Evolutionary conservation across 1,284 basidiomycete species (phyloP).

Genomic region (Ustilago curta): DNA sequence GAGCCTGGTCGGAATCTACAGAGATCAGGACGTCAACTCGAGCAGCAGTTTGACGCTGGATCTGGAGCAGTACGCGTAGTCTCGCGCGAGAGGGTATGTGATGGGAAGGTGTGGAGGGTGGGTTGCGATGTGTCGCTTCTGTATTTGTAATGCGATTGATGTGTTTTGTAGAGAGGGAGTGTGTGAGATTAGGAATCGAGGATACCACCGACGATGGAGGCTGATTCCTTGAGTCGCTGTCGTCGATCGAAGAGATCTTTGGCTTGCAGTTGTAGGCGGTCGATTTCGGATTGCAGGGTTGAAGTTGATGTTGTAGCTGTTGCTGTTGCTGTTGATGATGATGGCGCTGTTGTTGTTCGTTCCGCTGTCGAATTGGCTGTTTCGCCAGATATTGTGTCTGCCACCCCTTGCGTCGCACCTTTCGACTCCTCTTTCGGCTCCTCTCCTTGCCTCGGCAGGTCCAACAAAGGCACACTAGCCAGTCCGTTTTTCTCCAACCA

Average conservation of each 20-base stretch:
- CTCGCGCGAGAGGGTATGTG: not conserved
- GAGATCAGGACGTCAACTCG: conserved; percentile 92
- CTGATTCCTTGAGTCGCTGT: conserved; percentile 36
- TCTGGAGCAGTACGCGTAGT: conserved; percentile 72
- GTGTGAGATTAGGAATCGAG: conserved; percentile 28
- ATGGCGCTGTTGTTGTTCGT: not conserved
- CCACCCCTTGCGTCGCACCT: too few relatives aligned
- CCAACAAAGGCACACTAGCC: conserved; percentile 24
- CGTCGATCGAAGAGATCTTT: conserved; percentile 36
- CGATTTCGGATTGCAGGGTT: conserved; percentile 11
- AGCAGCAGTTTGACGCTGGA: conserved; percentile 89
- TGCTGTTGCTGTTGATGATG: not conserved
- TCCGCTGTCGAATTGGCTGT: not conserved
- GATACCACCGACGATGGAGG: conserved; percentile 33
- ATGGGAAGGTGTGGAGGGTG: not conserved
- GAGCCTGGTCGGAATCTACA: conserved; percentile 91
- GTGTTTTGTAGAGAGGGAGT: not conserved
- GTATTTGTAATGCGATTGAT: not conserved
- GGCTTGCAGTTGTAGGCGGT: conserved; percentile 22
- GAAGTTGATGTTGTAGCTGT: not conserved
- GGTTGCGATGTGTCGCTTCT: not conserved
- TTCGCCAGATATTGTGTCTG: not conserved
- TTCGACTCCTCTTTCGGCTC: too few relatives aligned
- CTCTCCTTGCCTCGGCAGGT: not conserved
- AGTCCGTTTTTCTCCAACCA: conserved; percentile 42